These are phyloP conservation scores for Termitomyces sp. DNA, from an alignment of 768 basidiomycete genomes.

Conservation along the genomic window DNA sequence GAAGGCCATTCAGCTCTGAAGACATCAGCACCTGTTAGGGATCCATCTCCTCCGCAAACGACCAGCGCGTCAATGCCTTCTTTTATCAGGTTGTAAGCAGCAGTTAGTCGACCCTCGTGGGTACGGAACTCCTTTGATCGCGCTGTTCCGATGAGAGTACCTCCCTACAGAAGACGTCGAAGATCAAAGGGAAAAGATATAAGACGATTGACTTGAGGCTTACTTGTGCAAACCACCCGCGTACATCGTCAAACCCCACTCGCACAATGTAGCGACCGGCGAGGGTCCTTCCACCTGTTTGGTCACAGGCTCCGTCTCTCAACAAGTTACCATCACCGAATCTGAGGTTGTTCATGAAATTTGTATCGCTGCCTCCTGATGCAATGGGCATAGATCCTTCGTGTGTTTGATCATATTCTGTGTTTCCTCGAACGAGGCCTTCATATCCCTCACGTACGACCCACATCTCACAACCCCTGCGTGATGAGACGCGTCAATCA, in stretches of 20 bases:
- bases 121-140: conserved; percentile 83
- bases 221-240: conserved; percentile 91
- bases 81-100: conserved; percentile 87
- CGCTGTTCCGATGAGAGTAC: conserved; percentile 95
- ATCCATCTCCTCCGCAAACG: conserved; percentile 97
- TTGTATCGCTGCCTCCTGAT: conserved; percentile 9
- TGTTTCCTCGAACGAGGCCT: conserved; percentile 90
- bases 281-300: conserved; percentile 60
- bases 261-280: conserved; percentile 91
- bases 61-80: conserved; percentile 97
- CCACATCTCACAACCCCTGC: conserved; percentile 92
- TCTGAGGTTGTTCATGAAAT: conserved; percentile 64
- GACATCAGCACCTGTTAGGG: conserved; percentile 91
- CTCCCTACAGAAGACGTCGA: conserved; percentile 56
- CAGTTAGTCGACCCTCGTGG: conserved; percentile 77
- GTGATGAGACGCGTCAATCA: background rate
- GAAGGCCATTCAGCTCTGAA: conserved; percentile 93
- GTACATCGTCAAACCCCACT: conserved; percentile 97
- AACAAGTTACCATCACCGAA: conserved; percentile 79
- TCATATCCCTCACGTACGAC: conserved; percentile 98
- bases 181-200: background rate
- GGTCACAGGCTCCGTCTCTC: conserved; percentile 79
- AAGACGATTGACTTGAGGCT: background rate
- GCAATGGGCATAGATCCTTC: conserved; percentile 9
- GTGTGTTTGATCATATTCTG: conserved; percentile 24